phyloP scores from a whole-genome alignment of 345 rosid species.

The Eucalyptus fibrosa region DNA sequence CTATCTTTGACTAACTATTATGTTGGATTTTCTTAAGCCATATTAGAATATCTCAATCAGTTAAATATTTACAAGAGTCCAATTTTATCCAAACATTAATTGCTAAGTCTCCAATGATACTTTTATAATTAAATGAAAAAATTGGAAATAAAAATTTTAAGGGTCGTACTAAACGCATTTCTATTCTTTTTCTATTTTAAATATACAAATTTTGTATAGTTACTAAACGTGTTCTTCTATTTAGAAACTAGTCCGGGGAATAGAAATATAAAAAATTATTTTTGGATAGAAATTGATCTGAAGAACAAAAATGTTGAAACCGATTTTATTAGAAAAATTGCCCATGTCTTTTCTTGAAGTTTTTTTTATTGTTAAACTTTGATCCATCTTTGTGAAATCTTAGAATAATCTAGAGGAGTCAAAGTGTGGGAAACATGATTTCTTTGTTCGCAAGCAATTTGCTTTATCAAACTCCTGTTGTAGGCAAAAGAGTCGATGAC shows the following conservation, averaged over 20 bases:
- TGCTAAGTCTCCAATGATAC: background rate
- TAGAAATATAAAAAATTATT: accelerated
- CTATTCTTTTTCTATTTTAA: no score
- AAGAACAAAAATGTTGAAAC: accelerated
- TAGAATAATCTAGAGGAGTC: background rate
- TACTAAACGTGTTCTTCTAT: accelerated
- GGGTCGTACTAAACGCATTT: accelerated
- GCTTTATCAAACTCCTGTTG: background rate
- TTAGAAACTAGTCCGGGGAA: accelerated
- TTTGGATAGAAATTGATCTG: accelerated
- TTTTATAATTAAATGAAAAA: no score
- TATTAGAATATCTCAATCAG: background rate
- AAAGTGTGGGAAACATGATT: background rate
- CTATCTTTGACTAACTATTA: background rate
- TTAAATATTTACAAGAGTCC: background rate
- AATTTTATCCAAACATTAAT: no score
- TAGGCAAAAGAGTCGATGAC: background rate
- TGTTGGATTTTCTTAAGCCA: background rate
- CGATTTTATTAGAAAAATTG: no score
- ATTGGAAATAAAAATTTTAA: no score
- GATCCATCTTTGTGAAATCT: background rate
- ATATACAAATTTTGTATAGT: accelerated
- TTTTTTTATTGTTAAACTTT: background rate
- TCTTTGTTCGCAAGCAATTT: background rate
- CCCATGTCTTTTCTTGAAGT: background rate